phyloP scores from a whole-genome alignment of 306 rosid species.

The Quillaja saponaria region DNA sequence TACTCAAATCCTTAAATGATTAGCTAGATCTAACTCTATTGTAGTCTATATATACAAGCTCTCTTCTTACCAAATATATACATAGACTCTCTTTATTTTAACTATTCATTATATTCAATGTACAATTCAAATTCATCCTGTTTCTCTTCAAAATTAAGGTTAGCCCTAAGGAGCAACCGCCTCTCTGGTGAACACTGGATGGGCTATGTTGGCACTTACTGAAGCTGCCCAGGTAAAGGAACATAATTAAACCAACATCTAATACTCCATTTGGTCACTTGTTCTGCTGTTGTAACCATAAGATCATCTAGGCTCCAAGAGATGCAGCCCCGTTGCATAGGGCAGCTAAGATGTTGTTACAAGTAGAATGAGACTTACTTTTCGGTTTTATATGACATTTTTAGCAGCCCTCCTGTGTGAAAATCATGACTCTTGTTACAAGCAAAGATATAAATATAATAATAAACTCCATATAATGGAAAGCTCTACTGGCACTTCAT shows the following conservation, averaged over 20 bases:
- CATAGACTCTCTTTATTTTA: no score
- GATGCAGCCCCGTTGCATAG: slow-evolving; percentile 59
- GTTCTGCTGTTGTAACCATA: neutral
- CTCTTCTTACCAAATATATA: no score
- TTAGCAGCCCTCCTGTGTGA: neutral
- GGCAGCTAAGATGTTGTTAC: slow-evolving; percentile 61
- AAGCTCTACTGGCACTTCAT: no score
- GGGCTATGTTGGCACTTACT: slow-evolving; percentile 77
- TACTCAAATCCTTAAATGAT: no score
- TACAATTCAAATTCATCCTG: no score
- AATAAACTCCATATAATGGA: no score
- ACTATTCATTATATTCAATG: no score
- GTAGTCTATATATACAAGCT: no score
- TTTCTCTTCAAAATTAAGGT: no score
- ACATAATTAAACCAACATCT: neutral
- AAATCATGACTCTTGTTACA: neutral
- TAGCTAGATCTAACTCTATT: no score
- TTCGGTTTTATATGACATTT: neutral
- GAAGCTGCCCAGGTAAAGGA: slow-evolving; percentile 60
- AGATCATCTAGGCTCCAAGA: slow-evolving; percentile 45
- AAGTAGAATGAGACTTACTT: slow-evolving; percentile 36
- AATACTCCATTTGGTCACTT: neutral
- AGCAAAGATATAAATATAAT: no score
- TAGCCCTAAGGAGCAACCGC: no score
- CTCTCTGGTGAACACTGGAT: slow-evolving; percentile 60